A percentile compares a stretch with the other conserved stretches of the same genome.
Evolutionary conservation across 2,329 filamentous ascomycete species (phyloP).

Genomic region (Penicillium hordei): DNA sequence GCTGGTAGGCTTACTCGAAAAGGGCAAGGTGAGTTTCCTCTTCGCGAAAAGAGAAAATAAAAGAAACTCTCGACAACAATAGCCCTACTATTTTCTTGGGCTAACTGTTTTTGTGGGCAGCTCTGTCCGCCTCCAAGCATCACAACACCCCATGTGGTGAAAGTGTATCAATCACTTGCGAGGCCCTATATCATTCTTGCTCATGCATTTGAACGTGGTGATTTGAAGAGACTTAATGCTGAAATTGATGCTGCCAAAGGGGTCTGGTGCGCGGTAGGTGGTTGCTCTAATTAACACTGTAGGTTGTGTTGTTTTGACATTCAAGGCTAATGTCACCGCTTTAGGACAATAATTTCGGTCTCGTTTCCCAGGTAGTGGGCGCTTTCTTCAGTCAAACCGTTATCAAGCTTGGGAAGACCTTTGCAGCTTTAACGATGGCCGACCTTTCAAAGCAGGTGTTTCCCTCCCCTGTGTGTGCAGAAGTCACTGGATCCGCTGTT

Average conservation of each 20-base stretch:
- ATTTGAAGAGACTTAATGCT: slow-evolving; percentile 60
- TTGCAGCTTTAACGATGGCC: slow-evolving; percentile 60
- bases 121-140: slow-evolving; percentile 56
- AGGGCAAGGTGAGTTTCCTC: slow-evolving; percentile 59
- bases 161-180: slow-evolving; percentile 58
- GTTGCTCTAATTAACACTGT: not conserved
- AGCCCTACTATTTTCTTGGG: not conserved
- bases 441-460: slow-evolving; percentile 44
- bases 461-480: slow-evolving; percentile 24
- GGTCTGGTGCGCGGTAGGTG: slow-evolving; percentile 60
- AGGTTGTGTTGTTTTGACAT: not conserved
- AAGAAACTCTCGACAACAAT: not conserved
- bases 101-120: slow-evolving; percentile 29
- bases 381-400: slow-evolving; percentile 77
- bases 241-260: slow-evolving; percentile 61
- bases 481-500: slow-evolving; percentile 37
- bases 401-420: slow-evolving; percentile 69
- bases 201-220: slow-evolving; percentile 62
- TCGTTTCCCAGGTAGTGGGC: slow-evolving; percentile 67
- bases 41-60: not conserved
- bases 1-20: slow-evolving; percentile 69
- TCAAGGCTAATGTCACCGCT: slow-evolving; percentile 13
- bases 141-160: slow-evolving; percentile 54
- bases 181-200: slow-evolving; percentile 72
- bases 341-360: slow-evolving; percentile 68